Evolutionary conservation across 805 yeast species (phyloP).

Genomic region (Candida ulmi): DNA sequence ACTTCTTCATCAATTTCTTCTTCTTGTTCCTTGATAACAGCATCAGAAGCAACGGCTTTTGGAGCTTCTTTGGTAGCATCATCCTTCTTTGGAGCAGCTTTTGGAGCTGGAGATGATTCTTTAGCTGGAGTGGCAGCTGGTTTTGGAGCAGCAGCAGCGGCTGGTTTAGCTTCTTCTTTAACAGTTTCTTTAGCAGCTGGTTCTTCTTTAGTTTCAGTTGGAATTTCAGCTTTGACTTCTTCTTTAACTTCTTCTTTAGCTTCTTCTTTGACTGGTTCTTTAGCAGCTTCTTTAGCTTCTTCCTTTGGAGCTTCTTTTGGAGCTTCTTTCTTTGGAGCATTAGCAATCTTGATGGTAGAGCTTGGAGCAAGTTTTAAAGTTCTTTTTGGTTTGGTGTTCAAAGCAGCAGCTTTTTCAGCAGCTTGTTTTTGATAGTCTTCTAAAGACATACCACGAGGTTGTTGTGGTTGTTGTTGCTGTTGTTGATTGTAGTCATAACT

Average conservation of each 20-base stretch:
- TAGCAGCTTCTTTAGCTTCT: conserved; percentile 20
- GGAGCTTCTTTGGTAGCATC: conserved; percentile 15
- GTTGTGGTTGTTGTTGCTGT: conserved; percentile 22
- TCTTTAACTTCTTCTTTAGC: conserved; percentile 20
- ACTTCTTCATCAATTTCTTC: conserved; percentile 81
- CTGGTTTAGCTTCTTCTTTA: conserved; percentile 14
- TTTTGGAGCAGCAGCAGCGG: conserved; percentile 25
- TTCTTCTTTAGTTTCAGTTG: conserved; percentile 16
- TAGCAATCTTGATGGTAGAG: conserved; percentile 58
- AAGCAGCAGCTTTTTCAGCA: conserved; percentile 28
- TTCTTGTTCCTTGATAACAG: conserved; percentile 62
- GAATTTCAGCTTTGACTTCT: conserved; percentile 21
- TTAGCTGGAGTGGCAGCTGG: conserved; percentile 17
- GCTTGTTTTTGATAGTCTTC: conserved; percentile 74
- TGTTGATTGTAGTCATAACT: conserved; percentile 10
- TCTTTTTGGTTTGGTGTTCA: conserved; percentile 53
- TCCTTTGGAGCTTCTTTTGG: conserved; percentile 23
- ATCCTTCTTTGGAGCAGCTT: conserved; percentile 15
- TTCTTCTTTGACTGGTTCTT: conserved; percentile 21
- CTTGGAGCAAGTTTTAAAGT: conserved; percentile 62
- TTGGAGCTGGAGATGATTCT: conserved; percentile 11
- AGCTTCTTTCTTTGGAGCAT: conserved; percentile 35
- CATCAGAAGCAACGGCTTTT: conserved; percentile 31
- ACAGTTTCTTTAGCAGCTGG: conserved; percentile 8
- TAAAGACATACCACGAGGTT: conserved; percentile 59